Conservation (phyloP, 225 moss, liverwort and hornwort species). For the Straminergon stramineum region DNA sequence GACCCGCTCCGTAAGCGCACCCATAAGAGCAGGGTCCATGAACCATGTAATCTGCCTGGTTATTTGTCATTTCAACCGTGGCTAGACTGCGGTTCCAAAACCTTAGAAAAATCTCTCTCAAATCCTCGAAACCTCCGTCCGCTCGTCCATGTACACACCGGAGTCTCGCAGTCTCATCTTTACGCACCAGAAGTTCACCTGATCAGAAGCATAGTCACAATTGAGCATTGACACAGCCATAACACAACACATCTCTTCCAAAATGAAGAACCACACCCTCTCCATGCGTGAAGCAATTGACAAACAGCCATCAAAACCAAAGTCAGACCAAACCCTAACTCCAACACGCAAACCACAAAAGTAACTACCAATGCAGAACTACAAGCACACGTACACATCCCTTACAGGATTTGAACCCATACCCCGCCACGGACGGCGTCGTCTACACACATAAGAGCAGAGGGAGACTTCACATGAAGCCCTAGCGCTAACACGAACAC, state of each 20-base stretch:
- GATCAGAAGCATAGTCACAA: background rate
- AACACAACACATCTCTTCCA: background rate
- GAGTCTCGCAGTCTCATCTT: background rate
- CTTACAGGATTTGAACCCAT: background rate
- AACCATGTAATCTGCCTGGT: slow-evolving; percentile 17
- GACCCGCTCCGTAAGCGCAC: slow-evolving; percentile 49
- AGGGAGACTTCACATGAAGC: background rate
- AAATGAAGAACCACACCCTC: no score
- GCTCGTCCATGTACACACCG: background rate
- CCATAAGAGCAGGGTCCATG: slow-evolving; percentile 40
- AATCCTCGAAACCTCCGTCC: background rate
- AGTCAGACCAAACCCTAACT: background rate
- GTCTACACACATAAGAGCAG: background rate
- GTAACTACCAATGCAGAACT: no score
- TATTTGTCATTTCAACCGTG: background rate
- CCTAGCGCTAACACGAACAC: background rate
- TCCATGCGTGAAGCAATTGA: no score
- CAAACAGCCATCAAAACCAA: background rate
- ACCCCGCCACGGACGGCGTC: background rate
- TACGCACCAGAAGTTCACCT: background rate
- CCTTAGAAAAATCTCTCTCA: background rate
- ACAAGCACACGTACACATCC: background rate
- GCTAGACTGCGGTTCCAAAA: slow-evolving; percentile 12
- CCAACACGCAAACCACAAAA: background rate
- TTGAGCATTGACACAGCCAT: background rate